A percentile compares a stretch with the other conserved stretches of the same genome.
Conservation (phyloP, 331 rosid genomes). For the Rosa hybrid region DNA sequence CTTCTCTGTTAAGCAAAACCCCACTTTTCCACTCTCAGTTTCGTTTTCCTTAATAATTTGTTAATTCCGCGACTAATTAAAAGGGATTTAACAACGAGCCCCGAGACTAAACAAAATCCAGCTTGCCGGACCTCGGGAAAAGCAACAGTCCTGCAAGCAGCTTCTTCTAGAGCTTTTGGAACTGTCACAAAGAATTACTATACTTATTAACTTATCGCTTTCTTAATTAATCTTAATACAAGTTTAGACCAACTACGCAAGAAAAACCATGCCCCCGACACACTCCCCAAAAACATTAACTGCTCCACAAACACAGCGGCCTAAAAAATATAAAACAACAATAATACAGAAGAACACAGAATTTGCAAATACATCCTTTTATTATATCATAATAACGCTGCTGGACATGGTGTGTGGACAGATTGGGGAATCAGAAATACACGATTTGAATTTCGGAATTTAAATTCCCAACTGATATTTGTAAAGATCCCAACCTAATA, state of each 20-base stretch:
- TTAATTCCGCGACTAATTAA: not conserved
- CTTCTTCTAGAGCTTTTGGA: not conserved
- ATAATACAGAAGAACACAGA: not conserved
- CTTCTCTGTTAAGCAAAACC: slow-evolving; percentile 7
- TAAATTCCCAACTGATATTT: not conserved
- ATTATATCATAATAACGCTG: slow-evolving; percentile 7
- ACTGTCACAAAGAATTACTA: not conserved
- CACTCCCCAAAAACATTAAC: slow-evolving; percentile 8
- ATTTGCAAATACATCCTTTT: not conserved
- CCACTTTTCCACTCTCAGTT: not conserved
- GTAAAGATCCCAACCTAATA: not conserved
- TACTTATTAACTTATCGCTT: not conserved
- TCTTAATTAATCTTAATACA: not conserved
- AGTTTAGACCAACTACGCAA: not conserved
- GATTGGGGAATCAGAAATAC: slow-evolving; percentile 19
- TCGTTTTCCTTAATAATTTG: not conserved
- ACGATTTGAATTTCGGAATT: not conserved
- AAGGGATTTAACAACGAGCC: not conserved
- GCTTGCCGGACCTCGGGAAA: slow-evolving; percentile 17
- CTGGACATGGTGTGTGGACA: slow-evolving; percentile 18
- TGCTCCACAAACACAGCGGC: not conserved
- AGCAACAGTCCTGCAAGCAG: not conserved
- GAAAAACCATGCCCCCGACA: not conserved
- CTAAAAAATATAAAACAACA: not conserved
- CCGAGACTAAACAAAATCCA: slow-evolving; percentile 11